Conservation (phyloP, 768 basidiomycete genomes). For the Pilatotrama ljubarskyi region DNA sequence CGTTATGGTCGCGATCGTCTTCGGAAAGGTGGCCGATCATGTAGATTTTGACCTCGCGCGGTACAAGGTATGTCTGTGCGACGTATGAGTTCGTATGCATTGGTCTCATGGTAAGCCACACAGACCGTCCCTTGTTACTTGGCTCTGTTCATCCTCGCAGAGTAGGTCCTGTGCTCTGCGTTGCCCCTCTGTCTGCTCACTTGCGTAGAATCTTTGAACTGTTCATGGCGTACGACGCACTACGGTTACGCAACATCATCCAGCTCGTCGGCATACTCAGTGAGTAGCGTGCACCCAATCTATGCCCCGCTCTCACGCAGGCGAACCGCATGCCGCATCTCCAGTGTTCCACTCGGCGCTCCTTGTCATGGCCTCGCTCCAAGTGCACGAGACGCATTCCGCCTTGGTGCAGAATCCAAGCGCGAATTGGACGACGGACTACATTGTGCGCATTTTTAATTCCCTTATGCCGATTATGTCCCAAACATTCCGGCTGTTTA, state of each 20-base stretch:
- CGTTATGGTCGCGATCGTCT: conserved; percentile 71
- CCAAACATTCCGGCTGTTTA: conserved; percentile 28
- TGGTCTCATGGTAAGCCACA: conserved; percentile 11
- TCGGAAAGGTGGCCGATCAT: conserved; percentile 58
- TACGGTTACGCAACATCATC: conserved; percentile 74
- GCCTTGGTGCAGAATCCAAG: conserved; percentile 49
- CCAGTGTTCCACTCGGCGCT: conserved; percentile 76
- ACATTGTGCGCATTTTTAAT: conserved; percentile 40
- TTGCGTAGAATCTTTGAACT: conserved; percentile 69
- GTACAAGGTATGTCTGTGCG: conserved; percentile 51
- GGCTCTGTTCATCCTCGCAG: conserved; percentile 79
- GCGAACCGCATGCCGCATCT: neutral
- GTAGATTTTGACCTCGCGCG: conserved; percentile 42
- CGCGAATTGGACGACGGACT: conserved; percentile 38
- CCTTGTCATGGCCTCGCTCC: conserved; percentile 71
- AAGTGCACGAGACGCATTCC: conserved; percentile 70
- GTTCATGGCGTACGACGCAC: conserved; percentile 80
- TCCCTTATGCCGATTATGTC: neutral
- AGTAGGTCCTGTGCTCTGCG: conserved; percentile 45
- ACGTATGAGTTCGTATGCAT: neutral
- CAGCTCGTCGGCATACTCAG: conserved; percentile 74
- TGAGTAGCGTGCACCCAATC: conserved; percentile 34
- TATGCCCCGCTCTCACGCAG: neutral
- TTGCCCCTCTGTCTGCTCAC: conserved; percentile 8
- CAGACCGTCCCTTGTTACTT: conserved; percentile 85